Evolutionary conservation across 106 monocot genomes (phyloP), one percentile per base, ranked within the genome.

Genomic region (Allium fistulosum): DNA sequence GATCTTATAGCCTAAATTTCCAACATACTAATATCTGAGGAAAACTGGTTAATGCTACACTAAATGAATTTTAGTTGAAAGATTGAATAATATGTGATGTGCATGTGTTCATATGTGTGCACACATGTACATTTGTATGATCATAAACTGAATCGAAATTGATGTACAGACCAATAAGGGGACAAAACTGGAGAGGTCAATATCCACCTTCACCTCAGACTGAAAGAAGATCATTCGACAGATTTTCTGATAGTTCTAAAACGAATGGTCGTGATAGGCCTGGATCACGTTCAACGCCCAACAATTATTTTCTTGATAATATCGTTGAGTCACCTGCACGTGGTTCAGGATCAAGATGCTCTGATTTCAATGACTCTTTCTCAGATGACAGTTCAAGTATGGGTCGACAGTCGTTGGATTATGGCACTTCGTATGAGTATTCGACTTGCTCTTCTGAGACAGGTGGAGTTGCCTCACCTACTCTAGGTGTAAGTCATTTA

Each of bases 151-250:
- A 37, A 37, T 37, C 37, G 5, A 5, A 37, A 50, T 7, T 18
- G 13, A 68, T 47, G 13, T 51, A 56, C 28, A 88, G 79, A 71
- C 58, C 78, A 68, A 67, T 62, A 49, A 47, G 18, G 27, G 71
- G 78, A 63, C 67, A 47, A 11, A 47, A 58, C 26, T 50, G 51
- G 14, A 78, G 80, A 73, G 80, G 85, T 13, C 26, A 49, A 47
- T 53, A 53, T 28, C 61, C 77, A 53, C 63, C 82, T 64, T 66
- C 73, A 10, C 65, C 67, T 27, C 66, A 49, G 66, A 46, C 65
- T 18, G 82, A 68, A 8, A 76, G 79, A 59, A 73, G 60, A 37
- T 85, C 89, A 9, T 69, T 77, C 10, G 82, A 82, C 56, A 62
- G 65, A 55, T 66, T 60, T 16, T 58, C 66, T 11, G 78, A 85